Evolutionary conservation across 805 yeast genomes (phyloP).

Genomic region (Monosporozyma aquatica): DNA sequence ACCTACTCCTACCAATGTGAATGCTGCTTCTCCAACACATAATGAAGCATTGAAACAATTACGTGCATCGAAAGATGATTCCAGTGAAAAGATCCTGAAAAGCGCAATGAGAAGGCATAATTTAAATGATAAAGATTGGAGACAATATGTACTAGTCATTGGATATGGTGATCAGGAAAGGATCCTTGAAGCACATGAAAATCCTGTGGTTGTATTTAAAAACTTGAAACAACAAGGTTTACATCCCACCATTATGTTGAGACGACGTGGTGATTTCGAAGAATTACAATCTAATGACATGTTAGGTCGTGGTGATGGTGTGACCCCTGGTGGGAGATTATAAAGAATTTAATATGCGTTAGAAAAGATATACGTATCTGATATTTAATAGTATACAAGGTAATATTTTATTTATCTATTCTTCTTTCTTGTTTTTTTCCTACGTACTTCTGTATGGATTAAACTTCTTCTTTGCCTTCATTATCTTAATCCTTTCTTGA

Average conservation of each 20-base stretch:
- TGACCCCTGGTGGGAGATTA: slow-evolving; percentile 25
- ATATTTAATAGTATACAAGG: slow-evolving; percentile 1
- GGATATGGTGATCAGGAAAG: slow-evolving; percentile 89
- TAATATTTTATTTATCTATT: too few species aligned
- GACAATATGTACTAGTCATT: slow-evolving; percentile 78
- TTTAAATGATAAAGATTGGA: slow-evolving; percentile 71
- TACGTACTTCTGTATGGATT: slow-evolving; percentile 55
- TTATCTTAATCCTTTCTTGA: slow-evolving; percentile 69
- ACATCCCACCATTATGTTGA: slow-evolving; percentile 85
- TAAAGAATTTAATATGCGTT: too few species aligned
- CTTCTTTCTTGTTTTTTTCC: not conserved
- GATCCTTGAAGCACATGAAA: slow-evolving; percentile 71
- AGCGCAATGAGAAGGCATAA: slow-evolving; percentile 83
- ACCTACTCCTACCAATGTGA: not conserved
- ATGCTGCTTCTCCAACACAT: not conserved
- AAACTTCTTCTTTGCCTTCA: slow-evolving; percentile 76
- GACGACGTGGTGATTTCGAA: slow-evolving; percentile 60
- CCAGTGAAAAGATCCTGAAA: slow-evolving; percentile 79
- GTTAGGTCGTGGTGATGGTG: not conserved
- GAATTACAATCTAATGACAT: slow-evolving; percentile 9
- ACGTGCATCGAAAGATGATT: slow-evolving; percentile 81
- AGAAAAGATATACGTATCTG: too few species aligned
- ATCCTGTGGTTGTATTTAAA: slow-evolving; percentile 78
- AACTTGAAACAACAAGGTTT: slow-evolving; percentile 77
- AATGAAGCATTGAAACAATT: slow-evolving; percentile 25